Evolutionary conservation across 352 stramenopile species (phyloP), one percentile per base, ranked within the genome.

Genomic region (Pythium vanterpoolii): DNA sequence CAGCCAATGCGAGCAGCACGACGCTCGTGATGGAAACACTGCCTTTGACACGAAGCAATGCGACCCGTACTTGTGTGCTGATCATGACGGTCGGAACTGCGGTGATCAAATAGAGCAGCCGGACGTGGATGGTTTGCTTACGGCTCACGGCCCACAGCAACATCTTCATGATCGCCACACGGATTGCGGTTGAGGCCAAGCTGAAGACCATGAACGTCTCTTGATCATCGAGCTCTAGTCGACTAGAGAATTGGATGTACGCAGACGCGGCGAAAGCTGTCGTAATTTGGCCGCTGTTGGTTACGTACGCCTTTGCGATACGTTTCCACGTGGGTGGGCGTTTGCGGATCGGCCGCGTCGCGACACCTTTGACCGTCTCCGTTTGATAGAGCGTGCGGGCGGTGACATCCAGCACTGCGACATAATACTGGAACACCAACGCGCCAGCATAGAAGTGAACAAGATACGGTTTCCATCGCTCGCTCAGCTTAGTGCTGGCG

Each of bases 211-310:
- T 3, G 4, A 68, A 34, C 16, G 14, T 27, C 3, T 34, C 19
- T 26, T 40, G 30, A 16, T 21, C 45, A 3, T 51, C 28, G 13
- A 68, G 38, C 7, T 53, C 13, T 2, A 57, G 26, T 9, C 34
- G 46, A 28, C 46, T 68, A 14, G 48, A 56, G n/a, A 58, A 24
- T 31, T 62, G 52, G 39, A 68, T 54, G 44, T 68, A 68, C 13
- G 18, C 47, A 21, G 43, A 48, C 9, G 60, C 50, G 7, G 45
- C 27, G 13, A 24, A 66, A 14, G 51, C 47, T 0, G 60, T 24
- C 4, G 51, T 0, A 5, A 61, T 7, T 0, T 36, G 50, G 8
- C 14, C 23, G 0, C 51, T 9, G 19, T 56, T 30, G 3, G 30
- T 38, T 3, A 14, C 5, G 27, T 45, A 59, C 5, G 19, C 19